A percentile compares a stretch with the other conserved stretches of the same genome.
These are phyloP conservation scores for Erodium maritimum DNA, from an alignment of 345 rosid genomes.

Conservation along the genomic window DNA sequence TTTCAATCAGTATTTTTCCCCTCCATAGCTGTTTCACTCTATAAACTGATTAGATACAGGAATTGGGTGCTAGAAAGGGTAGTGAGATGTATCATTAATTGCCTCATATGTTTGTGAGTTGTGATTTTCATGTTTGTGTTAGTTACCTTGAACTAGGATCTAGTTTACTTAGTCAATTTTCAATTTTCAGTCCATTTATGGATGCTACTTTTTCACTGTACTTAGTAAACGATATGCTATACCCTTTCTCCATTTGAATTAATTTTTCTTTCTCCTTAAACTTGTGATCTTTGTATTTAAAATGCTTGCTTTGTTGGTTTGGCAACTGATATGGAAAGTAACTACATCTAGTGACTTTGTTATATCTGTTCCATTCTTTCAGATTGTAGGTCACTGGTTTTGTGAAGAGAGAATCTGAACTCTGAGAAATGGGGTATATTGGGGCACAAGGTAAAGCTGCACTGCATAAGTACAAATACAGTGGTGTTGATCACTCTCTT, in stretches of 20 bases:
- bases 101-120: background rate
- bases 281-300: background rate
- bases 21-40: background rate
- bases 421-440: conserved; percentile 22
- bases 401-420: background rate
- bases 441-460: conserved; percentile 25
- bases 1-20: background rate
- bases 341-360: too few relatives aligned
- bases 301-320: background rate
- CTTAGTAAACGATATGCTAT: too few relatives aligned
- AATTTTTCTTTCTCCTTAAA: too few relatives aligned
- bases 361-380: background rate
- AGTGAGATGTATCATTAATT: background rate
- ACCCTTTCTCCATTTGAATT: too few relatives aligned
- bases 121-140: background rate
- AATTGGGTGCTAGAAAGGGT: background rate
- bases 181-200: too few relatives aligned
- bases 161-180: background rate
- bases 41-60: background rate
- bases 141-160: background rate
- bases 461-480: conserved; percentile 23
- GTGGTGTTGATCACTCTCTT: conserved; percentile 25
- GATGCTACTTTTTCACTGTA: too few relatives aligned
- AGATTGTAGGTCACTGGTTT: background rate
- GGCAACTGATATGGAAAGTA: too few relatives aligned